A percentile compares a stretch with the other conserved stretches of the same genome.
These are phyloP conservation scores for Scedosporium apiospermum DNA, from an alignment of 2,329 filamentous ascomycete genomes.

Conservation along the genomic window DNA sequence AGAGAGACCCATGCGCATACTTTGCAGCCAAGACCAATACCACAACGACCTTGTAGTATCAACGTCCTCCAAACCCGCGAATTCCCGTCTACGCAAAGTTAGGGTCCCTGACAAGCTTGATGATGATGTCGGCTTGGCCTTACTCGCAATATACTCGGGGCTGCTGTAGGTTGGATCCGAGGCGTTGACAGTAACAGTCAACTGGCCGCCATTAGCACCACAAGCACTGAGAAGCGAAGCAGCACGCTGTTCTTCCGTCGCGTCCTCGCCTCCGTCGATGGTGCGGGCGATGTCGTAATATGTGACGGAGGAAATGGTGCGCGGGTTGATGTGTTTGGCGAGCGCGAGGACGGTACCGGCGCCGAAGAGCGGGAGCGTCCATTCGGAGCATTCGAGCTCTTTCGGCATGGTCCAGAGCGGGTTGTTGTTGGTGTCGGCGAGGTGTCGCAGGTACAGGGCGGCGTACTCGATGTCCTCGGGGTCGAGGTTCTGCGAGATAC, in stretches of 20 bases:
- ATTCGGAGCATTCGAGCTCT: constrained; percentile 15
- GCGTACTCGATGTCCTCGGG: constrained; percentile 12
- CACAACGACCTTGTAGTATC: too few species aligned
- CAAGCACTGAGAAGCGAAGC: constrained; percentile 14
- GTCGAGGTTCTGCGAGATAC: constrained; percentile 12
- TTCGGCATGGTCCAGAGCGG: constrained; percentile 12
- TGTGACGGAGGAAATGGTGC: constrained; percentile 13
- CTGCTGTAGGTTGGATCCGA: too few species aligned
- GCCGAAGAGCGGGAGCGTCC: constrained; percentile 10
- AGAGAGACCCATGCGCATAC: too few species aligned
- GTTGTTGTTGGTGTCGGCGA: constrained; percentile 5
- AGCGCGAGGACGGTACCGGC: constrained; percentile 12
- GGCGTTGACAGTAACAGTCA: too few species aligned
- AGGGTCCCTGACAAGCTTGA: too few species aligned
- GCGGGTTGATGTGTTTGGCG: constrained; percentile 16
- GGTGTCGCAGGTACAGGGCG: constrained; percentile 11
- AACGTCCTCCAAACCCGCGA: too few species aligned
- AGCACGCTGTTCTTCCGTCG: constrained; percentile 9
- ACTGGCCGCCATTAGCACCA: too few species aligned
- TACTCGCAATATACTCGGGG: too few species aligned
- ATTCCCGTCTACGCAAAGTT: too few species aligned
- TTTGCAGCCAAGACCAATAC: too few species aligned
- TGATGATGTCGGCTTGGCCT: too few species aligned
- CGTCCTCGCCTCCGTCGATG: constrained; percentile 15
- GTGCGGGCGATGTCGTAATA: constrained; percentile 17